Conservation (phyloP, 768 basidiomycete genomes). For the Kwoniella mangroviensis region DNA sequence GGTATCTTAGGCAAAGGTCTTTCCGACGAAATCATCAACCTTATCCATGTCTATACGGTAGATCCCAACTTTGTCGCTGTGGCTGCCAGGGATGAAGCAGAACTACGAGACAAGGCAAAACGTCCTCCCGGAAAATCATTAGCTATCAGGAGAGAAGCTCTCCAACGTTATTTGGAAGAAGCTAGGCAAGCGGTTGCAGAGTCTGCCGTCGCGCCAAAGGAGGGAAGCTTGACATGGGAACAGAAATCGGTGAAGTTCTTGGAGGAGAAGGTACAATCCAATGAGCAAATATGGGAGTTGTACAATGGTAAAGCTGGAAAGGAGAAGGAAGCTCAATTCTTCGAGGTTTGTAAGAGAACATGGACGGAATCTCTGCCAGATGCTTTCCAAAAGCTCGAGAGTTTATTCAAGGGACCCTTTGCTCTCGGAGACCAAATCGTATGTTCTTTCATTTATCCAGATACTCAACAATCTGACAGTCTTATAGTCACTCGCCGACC, state of each 20-base stretch:
- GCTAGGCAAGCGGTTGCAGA: constrained; percentile 54
- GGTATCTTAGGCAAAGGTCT: constrained; percentile 52
- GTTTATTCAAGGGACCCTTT: constrained; percentile 52
- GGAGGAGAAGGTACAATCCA: constrained; percentile 53
- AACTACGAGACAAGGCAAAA: constrained; percentile 63
- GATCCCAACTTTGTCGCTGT: constrained; percentile 68
- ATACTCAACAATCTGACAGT: not conserved
- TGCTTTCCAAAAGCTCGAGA: constrained; percentile 51
- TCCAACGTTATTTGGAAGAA: constrained; percentile 64
- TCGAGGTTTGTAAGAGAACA: constrained; percentile 50
- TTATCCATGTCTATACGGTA: constrained; percentile 69
- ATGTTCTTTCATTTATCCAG: constrained; percentile 19
- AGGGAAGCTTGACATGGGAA: constrained; percentile 39
- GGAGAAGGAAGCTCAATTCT: constrained; percentile 52
- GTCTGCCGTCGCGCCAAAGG: constrained; percentile 19
- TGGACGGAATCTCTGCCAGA: constrained; percentile 57
- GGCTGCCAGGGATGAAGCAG: constrained; percentile 66
- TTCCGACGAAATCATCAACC: constrained; percentile 62
- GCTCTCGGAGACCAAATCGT: constrained; percentile 72
- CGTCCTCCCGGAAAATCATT: constrained; percentile 59
- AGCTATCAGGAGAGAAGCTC: constrained; percentile 62
- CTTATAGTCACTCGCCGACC: constrained; percentile 69
- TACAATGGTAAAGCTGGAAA: constrained; percentile 48
- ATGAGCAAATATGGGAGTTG: constrained; percentile 49
- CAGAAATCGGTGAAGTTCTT: constrained; percentile 52